Evolutionary conservation across 331 rosid genomes (phyloP), one percentile per base, ranked within the genome.

Genomic region (Malus hybrid): DNA sequence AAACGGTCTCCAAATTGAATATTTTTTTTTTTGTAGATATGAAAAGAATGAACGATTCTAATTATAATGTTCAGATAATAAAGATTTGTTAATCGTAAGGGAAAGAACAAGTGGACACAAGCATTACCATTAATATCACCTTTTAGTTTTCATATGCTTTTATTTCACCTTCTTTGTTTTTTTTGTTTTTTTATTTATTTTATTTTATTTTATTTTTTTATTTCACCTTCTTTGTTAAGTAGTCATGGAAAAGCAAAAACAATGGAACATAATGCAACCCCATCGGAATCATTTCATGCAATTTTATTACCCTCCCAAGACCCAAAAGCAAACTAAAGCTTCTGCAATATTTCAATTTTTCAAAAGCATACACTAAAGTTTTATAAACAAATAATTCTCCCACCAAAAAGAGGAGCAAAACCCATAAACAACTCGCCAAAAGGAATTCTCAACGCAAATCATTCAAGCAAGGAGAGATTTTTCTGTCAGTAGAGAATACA

Each of bases 351-450:
- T 77, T 81, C 64, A 22, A 58, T 4, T 22, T 58, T 58, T 22
- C 78, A 80, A 89, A 82, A 82, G 85, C 75, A 18, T 7, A 15
- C 32, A 6, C 55, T 46, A 70, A 62, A 53, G 52, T 29, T 18
- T 22, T 15, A 80, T 55, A 72, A 72, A 29, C 28, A 67, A 79
- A 30, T 61, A 82, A 83, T 60, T 82, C 53, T 70, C 74, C 71
- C 32, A 73, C 53, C 19, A 81, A 76, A 86, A 84, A 67, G 83
- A 6, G 75, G 72, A 73, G 78, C 71, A 84, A 87, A 89, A 80
- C 87, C 89, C 86, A 66, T 20, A 48, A 77, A 66, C 87, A 86
- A 89, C 81, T 74, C 80, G 81, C 53, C 86, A 73, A 85, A 66
- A 87, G 86, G 22, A 0, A 84, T 88, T 82, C 96, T 83, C 63